Base-by-base conservation (phyloP, 805 yeast genomes). In the Wickerhamiella alocasiicola region DNA sequence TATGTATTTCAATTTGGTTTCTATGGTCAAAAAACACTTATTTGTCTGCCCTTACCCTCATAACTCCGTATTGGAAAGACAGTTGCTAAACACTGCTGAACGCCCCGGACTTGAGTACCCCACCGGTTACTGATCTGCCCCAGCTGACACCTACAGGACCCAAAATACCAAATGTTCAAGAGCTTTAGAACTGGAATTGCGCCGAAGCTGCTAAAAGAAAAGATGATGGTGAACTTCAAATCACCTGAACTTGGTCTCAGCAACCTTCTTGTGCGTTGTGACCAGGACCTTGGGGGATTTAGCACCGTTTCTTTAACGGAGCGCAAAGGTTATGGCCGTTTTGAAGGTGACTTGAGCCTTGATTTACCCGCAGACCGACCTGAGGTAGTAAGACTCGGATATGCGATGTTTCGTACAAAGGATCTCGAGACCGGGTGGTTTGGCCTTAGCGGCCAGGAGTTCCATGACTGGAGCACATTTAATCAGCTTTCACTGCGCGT, bases 341-440 rank as follows among this genome's bases (percentile, higher is more conserved):
- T 82, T 61, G 74, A 73, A 55, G 94, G 94, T 5, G 74, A 74
- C 36, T 55, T 76, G 44, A 74, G 71, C 48, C 68, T 78, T 45
- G 81, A 78, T 48, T 68, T 80, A 26, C 91, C 82, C 11, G 66
- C 70, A 40, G 70, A 71, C 46, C 66, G 74, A 37, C 81, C 83
- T 1, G 76, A 76, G 38, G 71, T 81, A 17, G 67, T 71, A 13
- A 65, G 75, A 45, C 70, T 78, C 15, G 82, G 82, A 1, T 76
- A 76, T 63, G 82, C 93, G 27, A 81, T 83, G 93, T 81, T 80
- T 60, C 69, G 93, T 46, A 82, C 94, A 0, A 70, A 65, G 49
- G 82, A 81, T 53, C 72, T 75, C 51, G 68, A 66, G 43, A 64
- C 62, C 43, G 63, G 60, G 6, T 57, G 66, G 45, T 60, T 69